Conservation (phyloP, 495 filamentous ascomycete genomes). For the Pseudevernia furfuracea region DNA sequence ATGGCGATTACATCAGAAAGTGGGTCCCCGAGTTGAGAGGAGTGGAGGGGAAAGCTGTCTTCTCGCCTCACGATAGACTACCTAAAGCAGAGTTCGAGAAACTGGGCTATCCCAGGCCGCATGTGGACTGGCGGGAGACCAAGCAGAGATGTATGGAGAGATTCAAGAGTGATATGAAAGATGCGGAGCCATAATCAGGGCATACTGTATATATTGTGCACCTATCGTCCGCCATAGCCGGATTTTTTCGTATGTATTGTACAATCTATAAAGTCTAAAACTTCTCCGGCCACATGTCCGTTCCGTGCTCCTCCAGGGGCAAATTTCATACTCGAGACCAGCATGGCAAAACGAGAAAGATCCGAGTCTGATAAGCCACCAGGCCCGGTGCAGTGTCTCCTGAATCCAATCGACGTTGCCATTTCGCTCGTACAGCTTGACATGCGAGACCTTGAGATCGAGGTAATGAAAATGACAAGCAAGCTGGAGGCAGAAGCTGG, state of each 20-base stretch:
- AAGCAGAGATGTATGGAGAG: slow-evolving; percentile 35
- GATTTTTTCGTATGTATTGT: no score
- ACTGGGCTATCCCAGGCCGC: slow-evolving; percentile 38
- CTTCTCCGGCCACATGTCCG: no score
- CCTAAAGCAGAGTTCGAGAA: slow-evolving; percentile 39
- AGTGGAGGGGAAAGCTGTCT: slow-evolving; percentile 38
- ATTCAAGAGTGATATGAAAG: slow-evolving; percentile 36
- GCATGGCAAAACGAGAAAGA: neutral
- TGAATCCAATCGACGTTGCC: neutral
- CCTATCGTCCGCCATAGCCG: no score
- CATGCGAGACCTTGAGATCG: neutral
- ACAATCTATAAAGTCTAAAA: neutral
- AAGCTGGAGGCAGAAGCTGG: neutral
- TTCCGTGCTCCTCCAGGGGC: neutral
- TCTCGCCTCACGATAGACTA: slow-evolving; percentile 34
- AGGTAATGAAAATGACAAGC: neutral
- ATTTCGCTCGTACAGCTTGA: neutral
- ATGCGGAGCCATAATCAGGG: slow-evolving; percentile 24
- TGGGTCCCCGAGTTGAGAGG: slow-evolving; percentile 58
- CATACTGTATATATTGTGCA: neutral
- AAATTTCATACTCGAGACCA: neutral
- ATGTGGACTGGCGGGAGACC: slow-evolving; percentile 38
- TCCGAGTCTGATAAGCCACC: neutral
- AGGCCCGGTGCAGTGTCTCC: neutral
- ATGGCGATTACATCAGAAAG: slow-evolving; percentile 60